phyloP scores from a whole-genome alignment of 257 asterid species.

The Perilla frutescens region DNA sequence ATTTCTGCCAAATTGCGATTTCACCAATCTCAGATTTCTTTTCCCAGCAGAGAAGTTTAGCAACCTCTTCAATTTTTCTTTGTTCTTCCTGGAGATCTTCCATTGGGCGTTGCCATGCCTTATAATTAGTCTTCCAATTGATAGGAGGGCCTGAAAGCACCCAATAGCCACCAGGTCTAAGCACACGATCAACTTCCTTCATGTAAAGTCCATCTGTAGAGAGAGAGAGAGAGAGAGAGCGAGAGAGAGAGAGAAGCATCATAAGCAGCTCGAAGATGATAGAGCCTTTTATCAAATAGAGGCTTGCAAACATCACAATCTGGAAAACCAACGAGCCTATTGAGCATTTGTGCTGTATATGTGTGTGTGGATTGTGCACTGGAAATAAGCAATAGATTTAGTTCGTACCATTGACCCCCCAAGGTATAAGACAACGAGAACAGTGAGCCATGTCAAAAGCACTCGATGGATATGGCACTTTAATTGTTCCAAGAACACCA shows the following conservation, averaged over 20 bases:
- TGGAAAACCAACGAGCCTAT: background rate
- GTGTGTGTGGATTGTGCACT: background rate
- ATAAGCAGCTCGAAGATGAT: slow-evolving; percentile 19
- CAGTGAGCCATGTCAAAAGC: slow-evolving; percentile 75
- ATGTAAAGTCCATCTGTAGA: slow-evolving; percentile 62
- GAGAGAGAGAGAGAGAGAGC: slow-evolving; percentile 23
- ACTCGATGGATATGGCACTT: slow-evolving; percentile 63
- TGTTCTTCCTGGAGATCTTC: slow-evolving; percentile 64
- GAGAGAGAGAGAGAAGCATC: slow-evolving; percentile 26
- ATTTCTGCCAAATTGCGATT: slow-evolving; percentile 64
- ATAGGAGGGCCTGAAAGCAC: slow-evolving; percentile 77
- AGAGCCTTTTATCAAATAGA: background rate
- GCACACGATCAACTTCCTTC: slow-evolving; percentile 73
- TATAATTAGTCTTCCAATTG: slow-evolving; percentile 55
- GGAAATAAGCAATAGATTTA: background rate
- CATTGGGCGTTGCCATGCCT: slow-evolving; percentile 64
- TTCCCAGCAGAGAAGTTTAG: slow-evolving; percentile 66
- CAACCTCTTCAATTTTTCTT: slow-evolving; percentile 56
- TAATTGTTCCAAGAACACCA: slow-evolving; percentile 68
- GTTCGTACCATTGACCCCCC: slow-evolving; percentile 60
- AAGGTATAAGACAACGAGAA: slow-evolving; percentile 68
- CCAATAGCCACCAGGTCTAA: slow-evolving; percentile 74
- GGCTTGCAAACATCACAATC: slow-evolving; percentile 8
- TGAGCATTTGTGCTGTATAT: background rate
- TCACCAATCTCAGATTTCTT: slow-evolving; percentile 59